phyloP scores from a whole-genome alignment of 2,329 filamentous ascomycete species.

The Thyridium curvatum region DNA sequence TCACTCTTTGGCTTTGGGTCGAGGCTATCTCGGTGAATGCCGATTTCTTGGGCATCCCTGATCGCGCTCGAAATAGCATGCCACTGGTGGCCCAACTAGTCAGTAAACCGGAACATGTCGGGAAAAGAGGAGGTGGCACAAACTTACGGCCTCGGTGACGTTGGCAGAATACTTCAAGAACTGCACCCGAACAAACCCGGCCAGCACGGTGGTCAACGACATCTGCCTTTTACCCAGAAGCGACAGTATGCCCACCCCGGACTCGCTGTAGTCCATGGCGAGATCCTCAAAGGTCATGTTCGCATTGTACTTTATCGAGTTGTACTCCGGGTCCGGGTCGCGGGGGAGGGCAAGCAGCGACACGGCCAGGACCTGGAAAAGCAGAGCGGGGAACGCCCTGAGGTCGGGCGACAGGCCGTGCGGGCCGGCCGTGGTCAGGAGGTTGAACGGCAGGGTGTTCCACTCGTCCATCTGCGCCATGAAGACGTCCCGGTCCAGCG shows the following conservation, averaged over 20 bases:
- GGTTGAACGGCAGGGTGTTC: slow-evolving; percentile 45
- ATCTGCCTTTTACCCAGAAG: slow-evolving; percentile 52
- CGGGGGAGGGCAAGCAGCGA: slow-evolving; percentile 46
- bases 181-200: slow-evolving; percentile 48
- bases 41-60: slow-evolving; percentile 56
- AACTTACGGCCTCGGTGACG: slow-evolving; percentile 48
- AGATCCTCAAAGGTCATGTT: slow-evolving; percentile 56
- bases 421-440: slow-evolving; percentile 42
- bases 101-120: too few relatives aligned
- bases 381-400: slow-evolving; percentile 50
- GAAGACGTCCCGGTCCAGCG: slow-evolving; percentile 48
- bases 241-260: slow-evolving; percentile 43
- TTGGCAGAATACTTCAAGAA: slow-evolving; percentile 55
- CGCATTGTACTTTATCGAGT: slow-evolving; percentile 50
- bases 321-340: slow-evolving; percentile 40
- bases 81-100: slow-evolving; percentile 34
- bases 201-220: slow-evolving; percentile 48
- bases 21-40: slow-evolving; percentile 46
- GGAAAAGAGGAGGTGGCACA: not conserved
- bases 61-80: slow-evolving; percentile 51
- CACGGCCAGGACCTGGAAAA: slow-evolving; percentile 53
- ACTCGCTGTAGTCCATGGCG: slow-evolving; percentile 54
- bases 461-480: slow-evolving; percentile 44
- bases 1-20: slow-evolving; percentile 42
- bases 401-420: slow-evolving; percentile 43